Evolutionary conservation across 768 basidiomycete genomes (phyloP).

Genomic region (Mycena maculata): DNA sequence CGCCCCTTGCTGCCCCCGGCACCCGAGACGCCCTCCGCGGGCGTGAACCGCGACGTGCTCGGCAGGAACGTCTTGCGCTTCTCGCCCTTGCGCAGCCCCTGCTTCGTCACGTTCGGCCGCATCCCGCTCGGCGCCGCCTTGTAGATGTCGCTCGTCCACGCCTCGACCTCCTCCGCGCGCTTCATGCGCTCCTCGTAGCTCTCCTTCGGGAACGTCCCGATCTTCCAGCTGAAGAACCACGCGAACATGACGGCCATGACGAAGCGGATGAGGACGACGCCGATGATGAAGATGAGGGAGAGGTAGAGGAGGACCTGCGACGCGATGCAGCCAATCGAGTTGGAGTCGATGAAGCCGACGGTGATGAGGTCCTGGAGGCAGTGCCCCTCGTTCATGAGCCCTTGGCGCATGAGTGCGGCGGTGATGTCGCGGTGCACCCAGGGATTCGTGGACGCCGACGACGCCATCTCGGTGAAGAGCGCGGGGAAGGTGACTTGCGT

Average conservation of each 20-base stretch:
- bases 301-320: constrained; percentile 92
- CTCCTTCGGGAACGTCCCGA: constrained; percentile 94
- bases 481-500: constrained; percentile 86
- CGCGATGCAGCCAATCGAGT: constrained; percentile 95
- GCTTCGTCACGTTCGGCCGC: constrained; percentile 88
- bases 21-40: constrained; percentile 70
- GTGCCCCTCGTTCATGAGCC: constrained; percentile 72
- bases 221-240: constrained; percentile 97
- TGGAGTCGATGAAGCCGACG: constrained; percentile 95
- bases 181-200: constrained; percentile 93
- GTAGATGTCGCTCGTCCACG: constrained; percentile 97
- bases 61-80: constrained; percentile 74
- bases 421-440: constrained; percentile 87
- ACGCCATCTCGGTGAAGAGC: constrained; percentile 83
- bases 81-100: constrained; percentile 62
- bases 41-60: constrained; percentile 79
- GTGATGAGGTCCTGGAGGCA: constrained; percentile 90
- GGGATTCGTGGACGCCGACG: constrained; percentile 74
- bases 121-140: constrained; percentile 90
- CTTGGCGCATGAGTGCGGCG: constrained; percentile 82
- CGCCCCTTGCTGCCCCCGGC: constrained; percentile 63
- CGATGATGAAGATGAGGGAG: constrained; percentile 96
- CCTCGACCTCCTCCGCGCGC: constrained; percentile 91
- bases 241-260: constrained; percentile 96
- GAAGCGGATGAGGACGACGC: constrained; percentile 95